phyloP scores from a whole-genome alignment of 2,329 filamentous ascomycete genomes.

The Fusarium tuaranense region DNA sequence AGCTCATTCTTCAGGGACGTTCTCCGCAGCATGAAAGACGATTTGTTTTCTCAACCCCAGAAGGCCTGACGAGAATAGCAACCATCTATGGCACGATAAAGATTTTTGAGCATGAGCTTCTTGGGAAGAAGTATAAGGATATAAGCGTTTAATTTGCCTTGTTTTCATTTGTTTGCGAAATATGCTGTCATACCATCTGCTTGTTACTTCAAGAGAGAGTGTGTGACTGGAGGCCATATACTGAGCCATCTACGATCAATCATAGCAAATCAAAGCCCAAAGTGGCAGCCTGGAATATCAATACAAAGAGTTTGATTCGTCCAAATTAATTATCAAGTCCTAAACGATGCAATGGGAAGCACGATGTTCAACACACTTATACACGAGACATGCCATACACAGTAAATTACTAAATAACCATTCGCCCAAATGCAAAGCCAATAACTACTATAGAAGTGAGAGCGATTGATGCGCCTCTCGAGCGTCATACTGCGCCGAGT shows the following conservation, averaged over 20 bases:
- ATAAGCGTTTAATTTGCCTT: slow-evolving; percentile 41
- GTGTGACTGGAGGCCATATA: slow-evolving; percentile 19
- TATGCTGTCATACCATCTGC: slow-evolving; percentile 30
- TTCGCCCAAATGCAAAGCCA: slow-evolving; percentile 6
- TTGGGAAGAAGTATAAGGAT: slow-evolving; percentile 22
- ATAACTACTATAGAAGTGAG: slow-evolving; percentile 3
- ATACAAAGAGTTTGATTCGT: slow-evolving; percentile 24
- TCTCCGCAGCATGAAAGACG: slow-evolving; percentile 68
- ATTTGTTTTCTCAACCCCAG: slow-evolving; percentile 48
- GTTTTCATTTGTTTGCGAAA: slow-evolving; percentile 16
- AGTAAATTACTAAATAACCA: background rate
- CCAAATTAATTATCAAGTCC: background rate
- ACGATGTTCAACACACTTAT: background rate
- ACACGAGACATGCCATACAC: background rate
- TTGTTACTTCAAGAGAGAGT: slow-evolving; percentile 20
- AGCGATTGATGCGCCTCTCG: slow-evolving; percentile 3
- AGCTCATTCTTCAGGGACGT: slow-evolving; percentile 65
- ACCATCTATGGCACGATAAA: slow-evolving; percentile 7
- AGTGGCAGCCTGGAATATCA: slow-evolving; percentile 27
- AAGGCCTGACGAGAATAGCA: slow-evolving; percentile 19
- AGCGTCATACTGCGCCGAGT: slow-evolving; percentile 9
- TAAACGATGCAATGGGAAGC: background rate
- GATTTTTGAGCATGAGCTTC: slow-evolving; percentile 10
- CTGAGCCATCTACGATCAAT: slow-evolving; percentile 22
- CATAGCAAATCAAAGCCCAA: slow-evolving; percentile 28